These are phyloP conservation scores for Grosmannia clavigera DNA, from an alignment of 2,329 filamentous ascomycete species.

Conservation along the genomic window DNA sequence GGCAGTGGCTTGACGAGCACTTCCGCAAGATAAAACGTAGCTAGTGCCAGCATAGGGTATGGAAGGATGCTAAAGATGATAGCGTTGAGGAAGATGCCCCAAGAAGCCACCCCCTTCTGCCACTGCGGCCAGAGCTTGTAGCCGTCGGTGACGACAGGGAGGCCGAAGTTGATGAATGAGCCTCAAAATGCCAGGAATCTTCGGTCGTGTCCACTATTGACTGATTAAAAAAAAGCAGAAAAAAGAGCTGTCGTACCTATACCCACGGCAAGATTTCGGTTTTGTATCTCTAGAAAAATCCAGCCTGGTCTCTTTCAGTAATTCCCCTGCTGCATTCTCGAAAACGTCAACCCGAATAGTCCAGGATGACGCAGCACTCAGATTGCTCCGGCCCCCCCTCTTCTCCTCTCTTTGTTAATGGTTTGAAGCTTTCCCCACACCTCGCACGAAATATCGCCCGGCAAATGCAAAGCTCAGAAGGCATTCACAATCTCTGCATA, in stretches of 20 bases:
- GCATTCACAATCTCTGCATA: too few species aligned
- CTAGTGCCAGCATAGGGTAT: not conserved
- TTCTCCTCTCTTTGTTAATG: not conserved
- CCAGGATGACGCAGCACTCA: not conserved
- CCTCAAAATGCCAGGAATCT: not conserved
- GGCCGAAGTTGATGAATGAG: not conserved
- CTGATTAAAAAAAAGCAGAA: not conserved
- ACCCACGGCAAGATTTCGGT: not conserved
- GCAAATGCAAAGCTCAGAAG: not conserved
- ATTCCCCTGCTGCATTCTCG: not conserved
- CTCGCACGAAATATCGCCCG: not conserved
- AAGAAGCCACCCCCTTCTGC: not conserved
- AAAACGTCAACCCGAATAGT: not conserved
- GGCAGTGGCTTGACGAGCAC: not conserved
- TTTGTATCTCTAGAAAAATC: not conserved
- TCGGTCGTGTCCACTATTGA: too few species aligned
- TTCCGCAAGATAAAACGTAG: not conserved
- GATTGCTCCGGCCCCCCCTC: not conserved
- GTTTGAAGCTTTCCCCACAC: not conserved
- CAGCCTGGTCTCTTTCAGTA: not conserved
- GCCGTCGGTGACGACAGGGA: not conserved
- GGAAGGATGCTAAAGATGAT: not conserved
- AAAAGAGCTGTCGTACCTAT: not conserved
- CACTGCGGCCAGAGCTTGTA: not conserved
- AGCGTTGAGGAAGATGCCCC: not conserved